Evolutionary conservation across 164 flowering plant genomes (phyloP).

Genomic region (Hamamelis virginiana): DNA sequence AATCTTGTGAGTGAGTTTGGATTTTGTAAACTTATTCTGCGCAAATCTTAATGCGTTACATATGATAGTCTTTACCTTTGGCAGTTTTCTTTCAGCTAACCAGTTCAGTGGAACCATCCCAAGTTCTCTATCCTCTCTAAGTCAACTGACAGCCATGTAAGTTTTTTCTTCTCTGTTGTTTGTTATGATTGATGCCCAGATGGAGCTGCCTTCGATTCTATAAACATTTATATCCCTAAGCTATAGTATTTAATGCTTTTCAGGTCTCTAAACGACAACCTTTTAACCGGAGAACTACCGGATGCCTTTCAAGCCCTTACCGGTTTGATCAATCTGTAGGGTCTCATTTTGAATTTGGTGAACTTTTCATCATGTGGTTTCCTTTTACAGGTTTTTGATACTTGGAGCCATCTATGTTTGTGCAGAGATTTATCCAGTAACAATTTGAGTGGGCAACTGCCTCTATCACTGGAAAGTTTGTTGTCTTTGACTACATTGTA

Average conservation of each 20-base stretch:
- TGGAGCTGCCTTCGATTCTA: not conserved
- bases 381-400: constrained; percentile 5
- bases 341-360: not conserved
- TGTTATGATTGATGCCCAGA: not conserved
- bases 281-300: constrained; percentile 68
- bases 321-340: constrained; percentile 69
- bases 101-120: constrained; percentile 85
- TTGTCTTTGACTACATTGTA: constrained; percentile 65
- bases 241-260: constrained; percentile 7
- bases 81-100: constrained; percentile 93
- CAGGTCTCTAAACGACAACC: constrained; percentile 76
- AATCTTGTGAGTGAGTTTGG: constrained; percentile 2
- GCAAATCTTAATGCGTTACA: constrained; percentile 2
- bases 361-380: not conserved
- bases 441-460: constrained; percentile 75
- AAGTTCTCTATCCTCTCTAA: constrained; percentile 52
- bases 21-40: not conserved
- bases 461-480: constrained; percentile 56
- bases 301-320: constrained; percentile 59
- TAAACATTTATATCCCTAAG: constrained; percentile 4
- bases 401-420: constrained; percentile 11
- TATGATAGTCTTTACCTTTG: constrained; percentile 28
- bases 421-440: constrained; percentile 85
- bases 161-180: constrained; percentile 15
- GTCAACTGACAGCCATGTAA: constrained; percentile 62